A percentile compares a stretch with the other conserved stretches of the same genome.
These are phyloP conservation scores for Metschnikowia continentalis DNA, from an alignment of 805 yeast species.

Conservation along the genomic window DNA sequence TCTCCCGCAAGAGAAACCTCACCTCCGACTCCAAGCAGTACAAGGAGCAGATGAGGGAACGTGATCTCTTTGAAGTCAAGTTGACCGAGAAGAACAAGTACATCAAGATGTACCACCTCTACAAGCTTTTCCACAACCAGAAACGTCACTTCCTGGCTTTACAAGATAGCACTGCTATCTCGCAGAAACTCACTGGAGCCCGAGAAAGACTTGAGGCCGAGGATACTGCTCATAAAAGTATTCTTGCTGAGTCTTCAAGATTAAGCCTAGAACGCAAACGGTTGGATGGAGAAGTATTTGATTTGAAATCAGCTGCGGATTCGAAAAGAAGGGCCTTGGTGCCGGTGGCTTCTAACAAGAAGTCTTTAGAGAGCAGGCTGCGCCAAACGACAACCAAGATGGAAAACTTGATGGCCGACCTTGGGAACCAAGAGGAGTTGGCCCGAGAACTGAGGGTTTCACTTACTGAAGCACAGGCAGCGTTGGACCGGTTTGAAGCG, in stretches of 20 bases:
- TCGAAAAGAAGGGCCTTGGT: slow-evolving; percentile 46
- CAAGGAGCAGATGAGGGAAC: slow-evolving; percentile 69
- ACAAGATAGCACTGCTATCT: slow-evolving; percentile 20
- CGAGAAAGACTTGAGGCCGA: slow-evolving; percentile 25
- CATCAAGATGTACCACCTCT: slow-evolving; percentile 50
- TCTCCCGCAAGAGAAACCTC: slow-evolving; percentile 63
- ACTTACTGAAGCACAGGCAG: slow-evolving; percentile 10
- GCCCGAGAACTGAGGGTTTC: slow-evolving; percentile 22
- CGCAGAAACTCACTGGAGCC: slow-evolving; percentile 9
- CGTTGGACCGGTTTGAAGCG: slow-evolving; percentile 30
- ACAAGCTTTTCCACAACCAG: slow-evolving; percentile 63
- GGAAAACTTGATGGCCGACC: slow-evolving; percentile 48
- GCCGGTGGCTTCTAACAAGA: slow-evolving; percentile 58
- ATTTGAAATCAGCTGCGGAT: slow-evolving; percentile 40
- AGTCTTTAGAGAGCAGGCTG: slow-evolving; percentile 45
- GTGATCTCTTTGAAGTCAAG: slow-evolving; percentile 59
- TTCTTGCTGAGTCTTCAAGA: slow-evolving; percentile 43
- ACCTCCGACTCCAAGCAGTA: slow-evolving; percentile 75
- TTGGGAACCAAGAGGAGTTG: slow-evolving; percentile 43
- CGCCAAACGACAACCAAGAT: slow-evolving; percentile 44
- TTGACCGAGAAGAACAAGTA: slow-evolving; percentile 45
- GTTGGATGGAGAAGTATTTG: slow-evolving; percentile 32
- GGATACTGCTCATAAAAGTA: slow-evolving; percentile 24
- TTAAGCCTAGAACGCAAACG: slow-evolving; percentile 41
- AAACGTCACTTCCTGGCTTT: slow-evolving; percentile 35